A percentile compares a stretch with the other conserved stretches of the same genome.
phyloP scores from a whole-genome alignment of 768 basidiomycete genomes.

The Psilocybe azurescens region DNA sequence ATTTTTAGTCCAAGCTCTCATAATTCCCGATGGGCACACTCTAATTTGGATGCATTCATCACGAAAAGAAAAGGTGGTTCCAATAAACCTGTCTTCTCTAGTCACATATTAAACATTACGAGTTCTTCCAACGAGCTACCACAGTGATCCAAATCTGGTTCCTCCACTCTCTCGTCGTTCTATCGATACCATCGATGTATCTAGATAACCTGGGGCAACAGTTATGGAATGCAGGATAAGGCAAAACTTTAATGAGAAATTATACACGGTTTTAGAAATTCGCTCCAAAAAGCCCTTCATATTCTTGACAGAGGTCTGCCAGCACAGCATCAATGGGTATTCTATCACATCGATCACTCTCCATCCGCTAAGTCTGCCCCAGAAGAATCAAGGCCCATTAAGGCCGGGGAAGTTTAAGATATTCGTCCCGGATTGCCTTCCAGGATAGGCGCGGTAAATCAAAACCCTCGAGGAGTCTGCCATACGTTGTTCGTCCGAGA shows the following conservation, averaged over 20 bases:
- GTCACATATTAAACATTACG: conserved; percentile 6
- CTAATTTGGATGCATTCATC: conserved; percentile 1
- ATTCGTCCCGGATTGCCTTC: conserved; percentile 33
- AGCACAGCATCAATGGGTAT: conserved; percentile 2
- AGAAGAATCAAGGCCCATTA: background rate
- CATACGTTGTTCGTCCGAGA: conserved; percentile 61
- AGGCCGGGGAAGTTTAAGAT: conserved; percentile 26
- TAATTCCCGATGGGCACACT: background rate
- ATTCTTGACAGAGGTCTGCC: conserved; percentile 5
- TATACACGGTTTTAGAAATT: conserved; percentile 1
- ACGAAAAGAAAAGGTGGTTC: background rate
- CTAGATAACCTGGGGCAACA: conserved; percentile 4
- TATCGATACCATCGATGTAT: conserved; percentile 12
- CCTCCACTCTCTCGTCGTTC: conserved; percentile 1
- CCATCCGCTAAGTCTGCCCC: background rate
- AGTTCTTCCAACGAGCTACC: conserved; percentile 5
- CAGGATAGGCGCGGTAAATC: conserved; percentile 47
- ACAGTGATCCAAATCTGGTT: background rate
- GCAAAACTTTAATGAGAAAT: background rate
- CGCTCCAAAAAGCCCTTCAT: background rate
- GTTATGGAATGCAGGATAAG: background rate
- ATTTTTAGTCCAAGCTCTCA: conserved; percentile 1
- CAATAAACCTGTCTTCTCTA: conserved; percentile 5
- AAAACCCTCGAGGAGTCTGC: conserved; percentile 51
- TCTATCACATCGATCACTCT: conserved; percentile 9